Percentiles rank a stretch among this genome's conserved stretches.
Conservation (phyloP, 208 protist genomes). For the Sergeia podlipaevii region DNA sequence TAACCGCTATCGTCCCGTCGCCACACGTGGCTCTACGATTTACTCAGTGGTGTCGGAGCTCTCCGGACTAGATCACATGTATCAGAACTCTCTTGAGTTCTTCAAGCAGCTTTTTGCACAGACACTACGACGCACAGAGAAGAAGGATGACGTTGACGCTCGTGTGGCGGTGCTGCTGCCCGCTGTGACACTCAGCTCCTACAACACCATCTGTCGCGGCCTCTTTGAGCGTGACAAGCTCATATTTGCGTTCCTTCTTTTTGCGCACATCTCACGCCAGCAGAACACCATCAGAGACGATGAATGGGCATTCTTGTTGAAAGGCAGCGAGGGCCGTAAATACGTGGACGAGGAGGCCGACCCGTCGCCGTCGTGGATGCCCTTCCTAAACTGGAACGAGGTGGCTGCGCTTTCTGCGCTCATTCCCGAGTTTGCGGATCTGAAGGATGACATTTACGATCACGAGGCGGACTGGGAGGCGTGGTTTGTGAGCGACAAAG, state of each 20-base stretch:
- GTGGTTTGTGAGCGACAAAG: slow-evolving; percentile 86
- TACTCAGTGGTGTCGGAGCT: slow-evolving; percentile 95
- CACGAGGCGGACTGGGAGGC: slow-evolving; percentile 72
- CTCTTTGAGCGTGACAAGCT: slow-evolving; percentile 96
- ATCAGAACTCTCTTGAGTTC: slow-evolving; percentile 92
- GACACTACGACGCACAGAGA: slow-evolving; percentile 89
- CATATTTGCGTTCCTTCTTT: slow-evolving; percentile 95
- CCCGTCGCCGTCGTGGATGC: slow-evolving; percentile 87
- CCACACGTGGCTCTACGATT: slow-evolving; percentile 91
- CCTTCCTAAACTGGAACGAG: slow-evolving; percentile 89
- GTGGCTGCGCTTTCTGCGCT: slow-evolving; percentile 73
- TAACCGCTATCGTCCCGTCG: slow-evolving; percentile 92
- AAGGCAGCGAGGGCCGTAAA: slow-evolving; percentile 75
- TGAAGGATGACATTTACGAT: slow-evolving; percentile 87
- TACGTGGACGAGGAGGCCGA: slow-evolving; percentile 73
- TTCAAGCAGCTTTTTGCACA: slow-evolving; percentile 91
- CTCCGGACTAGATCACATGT: slow-evolving; percentile 91
- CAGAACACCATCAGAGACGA: slow-evolving; percentile 53
- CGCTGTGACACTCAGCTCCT: slow-evolving; percentile 85
- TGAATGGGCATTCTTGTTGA: slow-evolving; percentile 90
- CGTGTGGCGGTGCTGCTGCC: slow-evolving; percentile 80
- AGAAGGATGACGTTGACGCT: slow-evolving; percentile 63
- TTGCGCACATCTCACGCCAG: slow-evolving; percentile 80
- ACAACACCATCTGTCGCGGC: slow-evolving; percentile 93
- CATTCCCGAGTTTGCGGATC: slow-evolving; percentile 78